phyloP scores from a whole-genome alignment of 805 yeast species.

The Schwanniomyces occidentalis region DNA sequence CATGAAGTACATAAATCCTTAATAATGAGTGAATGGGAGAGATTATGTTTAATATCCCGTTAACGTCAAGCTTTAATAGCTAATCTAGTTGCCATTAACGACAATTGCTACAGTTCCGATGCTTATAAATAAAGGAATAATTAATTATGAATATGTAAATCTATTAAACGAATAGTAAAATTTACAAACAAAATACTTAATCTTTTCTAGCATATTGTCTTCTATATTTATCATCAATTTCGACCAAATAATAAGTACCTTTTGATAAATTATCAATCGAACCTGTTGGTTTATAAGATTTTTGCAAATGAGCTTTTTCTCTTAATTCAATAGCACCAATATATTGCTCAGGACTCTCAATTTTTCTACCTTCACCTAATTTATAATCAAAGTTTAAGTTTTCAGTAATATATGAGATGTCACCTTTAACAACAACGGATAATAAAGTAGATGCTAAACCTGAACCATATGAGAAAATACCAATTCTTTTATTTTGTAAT shows the following conservation, averaged over 20 bases:
- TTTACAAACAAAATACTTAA: constrained; percentile 34
- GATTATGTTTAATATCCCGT: constrained; percentile 2
- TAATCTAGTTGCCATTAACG: not conserved
- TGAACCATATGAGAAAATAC: constrained; percentile 95
- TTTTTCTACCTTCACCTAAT: constrained; percentile 61
- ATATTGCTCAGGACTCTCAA: constrained; percentile 75
- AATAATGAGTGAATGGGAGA: constrained; percentile 1
- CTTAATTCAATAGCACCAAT: constrained; percentile 80
- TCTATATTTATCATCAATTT: constrained; percentile 85
- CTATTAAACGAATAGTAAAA: not conserved
- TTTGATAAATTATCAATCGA: constrained; percentile 64
- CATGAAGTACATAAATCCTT: not conserved
- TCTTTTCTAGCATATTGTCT: constrained; percentile 75
- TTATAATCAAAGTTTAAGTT: constrained; percentile 66
- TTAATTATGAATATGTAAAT: not conserved
- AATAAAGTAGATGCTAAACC: constrained; percentile 93
- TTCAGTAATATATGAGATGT: constrained; percentile 64
- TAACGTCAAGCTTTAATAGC: not conserved
- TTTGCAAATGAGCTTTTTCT: constrained; percentile 85
- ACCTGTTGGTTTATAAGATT: constrained; percentile 78
- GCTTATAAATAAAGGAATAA: not conserved
- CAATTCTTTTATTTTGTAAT: constrained; percentile 81
- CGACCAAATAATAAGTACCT: constrained; percentile 83
- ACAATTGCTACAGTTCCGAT: too few species aligned
- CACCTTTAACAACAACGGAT: constrained; percentile 79